These are phyloP conservation scores for Ammopiptanthus mongolicus DNA, from an alignment of 306 rosid species.

Conservation along the genomic window DNA sequence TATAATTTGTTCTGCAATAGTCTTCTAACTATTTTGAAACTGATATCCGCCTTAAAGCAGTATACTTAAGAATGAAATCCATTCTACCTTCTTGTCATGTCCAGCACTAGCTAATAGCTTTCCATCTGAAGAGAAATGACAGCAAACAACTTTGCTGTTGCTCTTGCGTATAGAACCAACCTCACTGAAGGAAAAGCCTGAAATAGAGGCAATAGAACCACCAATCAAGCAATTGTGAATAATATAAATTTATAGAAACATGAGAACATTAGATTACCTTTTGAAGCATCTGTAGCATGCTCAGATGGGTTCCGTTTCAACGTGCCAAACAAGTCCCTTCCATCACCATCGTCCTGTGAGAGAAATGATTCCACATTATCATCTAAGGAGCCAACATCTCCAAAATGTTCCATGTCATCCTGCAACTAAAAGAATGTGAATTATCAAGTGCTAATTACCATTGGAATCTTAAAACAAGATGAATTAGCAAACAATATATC, in stretches of 20 bases:
- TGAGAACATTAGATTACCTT: conserved; percentile 49
- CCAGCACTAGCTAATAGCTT: conserved; percentile 94
- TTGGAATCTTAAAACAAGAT: background rate
- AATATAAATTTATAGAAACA: conserved; percentile 17
- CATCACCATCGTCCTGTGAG: conserved; percentile 86
- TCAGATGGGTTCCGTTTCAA: conserved; percentile 73
- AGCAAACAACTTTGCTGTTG: conserved; percentile 80
- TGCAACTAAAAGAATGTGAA: conserved; percentile 37
- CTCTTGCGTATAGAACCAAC: conserved; percentile 77
- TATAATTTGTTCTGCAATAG: background rate
- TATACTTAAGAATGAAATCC: conserved; percentile 17
- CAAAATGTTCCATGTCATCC: conserved; percentile 90
- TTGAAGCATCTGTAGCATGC: conserved; percentile 76
- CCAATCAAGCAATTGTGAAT: conserved; percentile 16
- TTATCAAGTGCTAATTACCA: background rate
- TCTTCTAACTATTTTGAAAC: conserved; percentile 11
- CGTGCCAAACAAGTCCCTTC: conserved; percentile 81
- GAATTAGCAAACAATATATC: conserved; percentile 16
- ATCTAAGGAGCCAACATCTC: conserved; percentile 89
- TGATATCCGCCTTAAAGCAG: background rate
- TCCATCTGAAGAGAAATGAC: conserved; percentile 98
- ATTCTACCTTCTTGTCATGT: conserved; percentile 92
- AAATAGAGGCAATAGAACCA: conserved; percentile 23
- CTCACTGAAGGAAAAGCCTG: conserved; percentile 80
- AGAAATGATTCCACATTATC: conserved; percentile 92